phyloP scores from a whole-genome alignment of 106 monocot species.

The Allium sativum region DNA sequence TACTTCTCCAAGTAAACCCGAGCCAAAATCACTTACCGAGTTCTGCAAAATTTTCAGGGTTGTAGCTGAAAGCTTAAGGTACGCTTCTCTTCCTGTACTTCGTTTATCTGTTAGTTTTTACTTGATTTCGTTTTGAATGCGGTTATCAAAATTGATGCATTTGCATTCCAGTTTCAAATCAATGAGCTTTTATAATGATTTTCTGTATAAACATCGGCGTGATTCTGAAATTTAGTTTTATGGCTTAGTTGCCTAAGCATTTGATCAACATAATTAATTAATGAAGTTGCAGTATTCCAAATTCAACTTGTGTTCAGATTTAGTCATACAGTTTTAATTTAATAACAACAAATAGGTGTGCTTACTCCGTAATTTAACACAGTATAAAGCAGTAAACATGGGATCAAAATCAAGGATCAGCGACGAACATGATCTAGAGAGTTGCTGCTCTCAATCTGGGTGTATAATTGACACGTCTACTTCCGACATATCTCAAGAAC shows the following conservation, averaged over 20 bases:
- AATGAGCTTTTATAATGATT: neutral
- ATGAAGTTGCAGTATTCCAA: neutral
- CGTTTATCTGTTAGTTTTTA: neutral
- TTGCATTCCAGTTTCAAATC: neutral
- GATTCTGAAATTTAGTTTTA: neutral
- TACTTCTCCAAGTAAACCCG: neutral
- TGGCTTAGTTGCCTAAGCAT: neutral
- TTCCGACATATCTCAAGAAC: neutral
- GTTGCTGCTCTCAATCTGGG: constrained; percentile 4
- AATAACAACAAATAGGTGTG: neutral
- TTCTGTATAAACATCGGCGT: neutral
- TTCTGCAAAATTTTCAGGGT: neutral
- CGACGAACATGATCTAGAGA: constrained; percentile 1
- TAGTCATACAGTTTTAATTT: neutral
- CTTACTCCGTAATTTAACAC: neutral
- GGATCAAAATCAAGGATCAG: neutral
- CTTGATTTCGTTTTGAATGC: neutral
- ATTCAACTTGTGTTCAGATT: neutral
- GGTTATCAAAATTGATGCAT: neutral
- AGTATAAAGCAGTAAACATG: neutral
- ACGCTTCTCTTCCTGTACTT: neutral
- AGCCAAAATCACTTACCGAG: neutral
- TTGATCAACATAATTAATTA: neutral
- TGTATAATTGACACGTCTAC: neutral
- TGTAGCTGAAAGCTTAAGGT: neutral